These are phyloP conservation scores for Skeletonema potamos DNA, from an alignment of 108 stramenopile genomes.

Conservation along the genomic window DNA sequence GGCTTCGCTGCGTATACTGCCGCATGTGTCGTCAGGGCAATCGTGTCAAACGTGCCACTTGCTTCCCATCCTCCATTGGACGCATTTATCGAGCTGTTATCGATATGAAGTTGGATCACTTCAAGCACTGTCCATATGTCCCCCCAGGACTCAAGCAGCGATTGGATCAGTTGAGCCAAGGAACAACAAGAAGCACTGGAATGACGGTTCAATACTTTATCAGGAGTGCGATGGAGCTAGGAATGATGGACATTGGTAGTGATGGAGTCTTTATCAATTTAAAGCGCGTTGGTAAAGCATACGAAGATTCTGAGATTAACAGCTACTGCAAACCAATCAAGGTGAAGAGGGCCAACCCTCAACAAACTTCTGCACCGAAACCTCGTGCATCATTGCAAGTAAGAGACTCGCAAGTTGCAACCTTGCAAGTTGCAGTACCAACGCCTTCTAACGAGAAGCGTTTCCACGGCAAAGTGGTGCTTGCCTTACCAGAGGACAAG, in stretches of 20 bases:
- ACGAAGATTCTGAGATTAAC: background rate
- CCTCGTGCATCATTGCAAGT: background rate
- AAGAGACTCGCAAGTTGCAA: background rate
- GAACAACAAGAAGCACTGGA: conserved; percentile 82
- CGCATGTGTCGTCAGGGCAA: conserved; percentile 65
- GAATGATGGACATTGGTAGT: conserved; percentile 70
- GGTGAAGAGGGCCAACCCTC: background rate
- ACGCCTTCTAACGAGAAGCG: conserved; percentile 11
- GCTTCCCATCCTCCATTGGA: conserved; percentile 86
- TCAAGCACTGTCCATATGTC: conserved; percentile 78
- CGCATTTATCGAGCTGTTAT: conserved; percentile 90
- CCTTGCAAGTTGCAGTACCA: background rate
- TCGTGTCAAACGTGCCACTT: conserved; percentile 87
- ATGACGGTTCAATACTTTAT: conserved; percentile 92
- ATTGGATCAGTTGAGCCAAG: conserved; percentile 68
- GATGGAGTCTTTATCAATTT: conserved; percentile 65
- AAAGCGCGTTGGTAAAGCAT: conserved; percentile 17
- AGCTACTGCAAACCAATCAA: conserved; percentile 1
- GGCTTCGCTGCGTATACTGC: conserved; percentile 88
- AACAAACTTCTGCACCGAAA: background rate
- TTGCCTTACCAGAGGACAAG: conserved; percentile 70
- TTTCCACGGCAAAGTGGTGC: conserved; percentile 61
- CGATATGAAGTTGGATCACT: conserved; percentile 93
- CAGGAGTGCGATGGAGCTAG: conserved; percentile 68
- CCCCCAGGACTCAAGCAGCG: conserved; percentile 66